Percentiles rank a stretch among this genome's conserved stretches.
phyloP scores from a whole-genome alignment of 371 early-diverging fungal species.

The Lichtheimia ornata region DNA sequence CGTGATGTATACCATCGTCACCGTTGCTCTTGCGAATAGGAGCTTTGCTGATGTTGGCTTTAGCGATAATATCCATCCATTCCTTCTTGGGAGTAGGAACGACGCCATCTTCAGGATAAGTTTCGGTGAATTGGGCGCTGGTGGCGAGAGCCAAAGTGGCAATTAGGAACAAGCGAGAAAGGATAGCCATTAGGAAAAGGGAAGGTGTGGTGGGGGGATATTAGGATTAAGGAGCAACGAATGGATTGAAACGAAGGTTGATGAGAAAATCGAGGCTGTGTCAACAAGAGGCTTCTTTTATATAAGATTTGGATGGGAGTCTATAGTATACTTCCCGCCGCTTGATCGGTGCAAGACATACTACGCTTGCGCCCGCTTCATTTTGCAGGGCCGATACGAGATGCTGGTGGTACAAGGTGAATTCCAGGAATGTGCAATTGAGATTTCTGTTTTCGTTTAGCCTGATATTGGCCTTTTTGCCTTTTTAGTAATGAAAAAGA shows the following conservation, averaged over 20 bases:
- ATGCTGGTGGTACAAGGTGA: slow-evolving; percentile 20
- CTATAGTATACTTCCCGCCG: too few species aligned
- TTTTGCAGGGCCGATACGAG: background rate
- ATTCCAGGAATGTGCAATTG: slow-evolving; percentile 20
- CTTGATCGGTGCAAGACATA: too few species aligned
- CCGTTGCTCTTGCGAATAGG: slow-evolving; percentile 37
- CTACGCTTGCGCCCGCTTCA: background rate
- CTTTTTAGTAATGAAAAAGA: too few species aligned
- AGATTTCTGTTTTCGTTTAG: too few species aligned
- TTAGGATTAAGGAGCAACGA: background rate
- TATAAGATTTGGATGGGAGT: too few species aligned
- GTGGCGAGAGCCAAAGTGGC: slow-evolving; percentile 12
- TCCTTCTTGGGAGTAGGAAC: slow-evolving; percentile 48
- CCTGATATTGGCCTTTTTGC: too few species aligned
- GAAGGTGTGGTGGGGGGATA: background rate
- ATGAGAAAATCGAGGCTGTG: too few species aligned
- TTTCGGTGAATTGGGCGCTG: slow-evolving; percentile 36
- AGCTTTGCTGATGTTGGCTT: slow-evolving; percentile 33
- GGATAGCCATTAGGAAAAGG: slow-evolving; percentile 17
- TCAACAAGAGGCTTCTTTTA: too few species aligned
- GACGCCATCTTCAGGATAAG: slow-evolving; percentile 30
- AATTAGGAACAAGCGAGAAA: slow-evolving; percentile 13
- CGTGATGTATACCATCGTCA: slow-evolving; percentile 11
- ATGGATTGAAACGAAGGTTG: background rate
- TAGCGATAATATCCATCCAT: slow-evolving; percentile 45